Evolutionary conservation across 192 early-diverging fungal species (phyloP).

Genomic region (Podochytrium sp.): DNA sequence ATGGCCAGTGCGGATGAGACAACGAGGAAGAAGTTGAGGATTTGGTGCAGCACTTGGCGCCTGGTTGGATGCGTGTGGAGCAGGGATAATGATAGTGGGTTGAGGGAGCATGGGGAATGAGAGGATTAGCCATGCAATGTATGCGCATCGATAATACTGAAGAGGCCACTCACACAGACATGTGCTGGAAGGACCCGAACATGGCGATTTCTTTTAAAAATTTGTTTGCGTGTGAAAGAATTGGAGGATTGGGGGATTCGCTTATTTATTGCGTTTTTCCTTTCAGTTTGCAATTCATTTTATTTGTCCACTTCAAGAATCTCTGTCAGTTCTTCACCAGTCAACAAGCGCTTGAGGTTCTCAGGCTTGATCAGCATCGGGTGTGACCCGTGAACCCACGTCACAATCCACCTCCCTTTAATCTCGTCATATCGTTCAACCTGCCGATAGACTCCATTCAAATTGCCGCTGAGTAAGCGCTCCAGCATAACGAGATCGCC

Average conservation of each 20-base stretch:
- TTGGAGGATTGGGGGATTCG: no score
- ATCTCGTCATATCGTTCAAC: background rate
- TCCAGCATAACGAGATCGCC: background rate
- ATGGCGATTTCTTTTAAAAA: constrained; percentile 10
- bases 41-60: constrained; percentile 58
- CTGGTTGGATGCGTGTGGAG: constrained; percentile 8
- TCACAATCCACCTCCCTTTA: background rate
- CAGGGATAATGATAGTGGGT: background rate
- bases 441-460: background rate
- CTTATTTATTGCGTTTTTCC: no score
- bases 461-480: background rate
- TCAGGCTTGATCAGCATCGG: no score
- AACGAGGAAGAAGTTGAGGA: constrained; percentile 88
- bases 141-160: no score
- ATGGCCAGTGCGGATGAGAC: constrained; percentile 93
- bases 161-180: constrained; percentile 21
- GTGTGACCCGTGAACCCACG: background rate
- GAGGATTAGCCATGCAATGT: no score
- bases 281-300: no score
- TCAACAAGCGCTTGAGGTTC: no score
- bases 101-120: no score
- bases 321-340: background rate
- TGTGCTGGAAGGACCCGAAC: constrained; percentile 16
- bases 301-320: no score
- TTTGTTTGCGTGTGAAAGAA: no score